These are phyloP conservation scores for Azolla pinnata DNA, from an alignment of 75 land plant genomes.

Conservation along the genomic window DNA sequence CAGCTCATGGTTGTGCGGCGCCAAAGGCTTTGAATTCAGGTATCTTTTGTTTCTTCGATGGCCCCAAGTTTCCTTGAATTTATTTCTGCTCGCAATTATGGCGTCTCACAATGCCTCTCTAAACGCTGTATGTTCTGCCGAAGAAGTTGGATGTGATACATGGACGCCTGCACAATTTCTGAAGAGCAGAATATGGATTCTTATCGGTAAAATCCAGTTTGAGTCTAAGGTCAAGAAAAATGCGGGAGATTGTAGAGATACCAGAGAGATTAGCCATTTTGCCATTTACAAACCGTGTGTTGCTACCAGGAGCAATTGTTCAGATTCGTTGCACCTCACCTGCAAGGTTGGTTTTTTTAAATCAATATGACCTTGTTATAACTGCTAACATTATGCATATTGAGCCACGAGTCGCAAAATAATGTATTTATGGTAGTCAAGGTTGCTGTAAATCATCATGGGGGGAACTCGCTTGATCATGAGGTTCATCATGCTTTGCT, in stretches of 20 bases:
- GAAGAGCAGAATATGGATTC: too few relatives aligned
- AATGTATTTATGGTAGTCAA: background rate
- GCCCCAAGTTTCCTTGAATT: background rate
- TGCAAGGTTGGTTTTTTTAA: constrained; percentile 34
- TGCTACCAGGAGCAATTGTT: constrained; percentile 79
- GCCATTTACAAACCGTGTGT: constrained; percentile 80
- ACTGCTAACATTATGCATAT: background rate
- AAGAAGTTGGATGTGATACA: background rate
- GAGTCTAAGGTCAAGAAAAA: constrained; percentile 4
- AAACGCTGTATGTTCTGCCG: background rate
- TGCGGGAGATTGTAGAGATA: constrained; percentile 61
- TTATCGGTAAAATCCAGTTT: background rate
- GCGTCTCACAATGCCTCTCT: background rate
- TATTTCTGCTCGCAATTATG: background rate
- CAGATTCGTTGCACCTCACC: constrained; percentile 80
- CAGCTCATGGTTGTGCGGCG: too few relatives aligned
- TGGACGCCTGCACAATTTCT: too few relatives aligned
- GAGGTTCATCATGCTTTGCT: background rate
- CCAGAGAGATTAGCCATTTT: constrained; percentile 70
- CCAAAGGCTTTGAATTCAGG: too few relatives aligned
- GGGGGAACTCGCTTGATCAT: too few relatives aligned
- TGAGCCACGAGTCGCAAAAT: background rate
- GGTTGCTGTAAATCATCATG: too few relatives aligned
- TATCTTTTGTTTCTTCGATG: too few relatives aligned
- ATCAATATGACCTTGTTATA: background rate